phyloP scores from a whole-genome alignment of 1,284 basidiomycete genomes.

The Leccinum pseudoinsigne region DNA sequence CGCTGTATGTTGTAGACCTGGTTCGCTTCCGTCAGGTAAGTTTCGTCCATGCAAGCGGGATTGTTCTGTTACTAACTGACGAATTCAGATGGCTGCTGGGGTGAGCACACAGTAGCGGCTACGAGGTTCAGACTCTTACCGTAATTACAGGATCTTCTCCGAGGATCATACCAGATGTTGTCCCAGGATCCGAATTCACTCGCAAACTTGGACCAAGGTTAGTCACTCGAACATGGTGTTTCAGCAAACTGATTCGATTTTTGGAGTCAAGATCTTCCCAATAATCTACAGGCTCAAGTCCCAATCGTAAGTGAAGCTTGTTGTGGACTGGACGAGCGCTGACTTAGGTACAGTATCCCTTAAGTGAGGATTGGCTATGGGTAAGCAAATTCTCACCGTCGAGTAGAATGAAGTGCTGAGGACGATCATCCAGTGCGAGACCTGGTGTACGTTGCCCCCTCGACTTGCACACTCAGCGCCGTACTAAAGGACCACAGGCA shows the following conservation, averaged over 20 bases:
- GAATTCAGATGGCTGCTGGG: conserved; percentile 70
- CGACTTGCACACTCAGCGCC: background rate
- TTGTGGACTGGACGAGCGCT: conserved; percentile 3
- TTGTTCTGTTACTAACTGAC: conserved; percentile 12
- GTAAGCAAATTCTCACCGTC: conserved; percentile 40
- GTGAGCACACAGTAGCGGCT: conserved; percentile 42
- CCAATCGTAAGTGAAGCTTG: conserved; percentile 67
- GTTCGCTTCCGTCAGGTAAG: conserved; percentile 86
- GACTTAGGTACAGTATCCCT: conserved; percentile 59
- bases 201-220: conserved; percentile 94
- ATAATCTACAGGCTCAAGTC: conserved; percentile 85
- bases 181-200: conserved; percentile 94
- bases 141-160: conserved; percentile 73
- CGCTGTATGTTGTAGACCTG: conserved; percentile 96
- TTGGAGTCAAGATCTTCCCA: conserved; percentile 73
- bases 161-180: conserved; percentile 90
- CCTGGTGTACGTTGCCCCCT: conserved; percentile 65
- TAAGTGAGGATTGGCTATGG: conserved; percentile 94
- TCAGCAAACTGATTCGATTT: background rate
- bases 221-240: conserved; percentile 4
- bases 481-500: conserved; percentile 43
- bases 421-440: conserved; percentile 62
- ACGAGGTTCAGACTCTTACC: conserved; percentile 1
- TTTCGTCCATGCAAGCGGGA: background rate
- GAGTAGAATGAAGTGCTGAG: conserved; percentile 13